Evolutionary conservation across 2,329 filamentous ascomycete species (phyloP).

Genomic region (Stemphylium beticola): DNA sequence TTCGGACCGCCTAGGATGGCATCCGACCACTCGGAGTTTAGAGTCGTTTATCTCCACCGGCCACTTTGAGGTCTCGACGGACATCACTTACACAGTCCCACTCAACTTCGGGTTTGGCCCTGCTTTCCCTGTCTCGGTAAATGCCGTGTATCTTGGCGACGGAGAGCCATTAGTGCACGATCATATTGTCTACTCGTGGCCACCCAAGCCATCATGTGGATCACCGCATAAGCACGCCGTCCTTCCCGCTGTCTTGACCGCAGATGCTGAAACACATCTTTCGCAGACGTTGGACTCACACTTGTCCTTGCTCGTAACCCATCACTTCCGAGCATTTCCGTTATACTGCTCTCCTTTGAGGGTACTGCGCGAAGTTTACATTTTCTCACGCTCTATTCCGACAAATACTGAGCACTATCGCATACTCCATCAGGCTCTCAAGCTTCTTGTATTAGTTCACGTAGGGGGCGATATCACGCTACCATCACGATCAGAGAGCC

Average conservation of each 20-base stretch:
- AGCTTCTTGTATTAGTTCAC: slow-evolving; percentile 49
- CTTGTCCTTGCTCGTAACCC: slow-evolving; percentile 39
- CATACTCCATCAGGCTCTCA: slow-evolving; percentile 44
- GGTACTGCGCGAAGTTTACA: slow-evolving; percentile 44
- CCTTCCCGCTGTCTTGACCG: slow-evolving; percentile 42
- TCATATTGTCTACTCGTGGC: slow-evolving; percentile 49
- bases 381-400: slow-evolving; percentile 36
- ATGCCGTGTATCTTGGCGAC: slow-evolving; percentile 31
- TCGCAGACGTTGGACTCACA: slow-evolving; percentile 37
- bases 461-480: slow-evolving; percentile 47
- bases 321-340: slow-evolving; percentile 45
- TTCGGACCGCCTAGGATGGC: slow-evolving; percentile 44
- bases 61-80: slow-evolving; percentile 22
- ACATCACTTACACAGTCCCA: slow-evolving; percentile 36
- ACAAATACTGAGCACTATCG: slow-evolving; percentile 20
- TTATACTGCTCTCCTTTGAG: slow-evolving; percentile 42
- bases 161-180: slow-evolving; percentile 33
- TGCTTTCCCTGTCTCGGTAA: slow-evolving; percentile 31
- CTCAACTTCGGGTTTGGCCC: slow-evolving; percentile 46
- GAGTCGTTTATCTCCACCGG: slow-evolving; percentile 31
- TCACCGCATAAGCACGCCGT: slow-evolving; percentile 37
- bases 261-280: slow-evolving; percentile 25
- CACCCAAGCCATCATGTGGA: slow-evolving; percentile 26
- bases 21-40: slow-evolving; percentile 40
- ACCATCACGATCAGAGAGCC: slow-evolving; percentile 23